Base-by-base conservation (phyloP, 2,329 filamentous ascomycete genomes). In the Neodidymelliopsis sp. region DNA sequence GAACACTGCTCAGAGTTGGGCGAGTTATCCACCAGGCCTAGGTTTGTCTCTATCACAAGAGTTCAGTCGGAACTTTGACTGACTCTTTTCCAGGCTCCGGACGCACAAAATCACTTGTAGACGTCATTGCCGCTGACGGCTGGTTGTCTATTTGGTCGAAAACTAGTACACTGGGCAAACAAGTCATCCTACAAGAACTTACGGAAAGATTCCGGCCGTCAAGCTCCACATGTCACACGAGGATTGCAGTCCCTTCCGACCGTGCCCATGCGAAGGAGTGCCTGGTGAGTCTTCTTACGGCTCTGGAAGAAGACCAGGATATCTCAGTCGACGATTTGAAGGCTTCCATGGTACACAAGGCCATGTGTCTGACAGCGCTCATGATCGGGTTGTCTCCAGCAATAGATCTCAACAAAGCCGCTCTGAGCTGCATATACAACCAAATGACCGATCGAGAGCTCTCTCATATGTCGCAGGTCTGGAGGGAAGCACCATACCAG, bases 131-230 rank as follows among this genome's bases (percentile, higher is more conserved):
- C 10, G 12, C 16, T 20, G 9, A 19, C 39, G 3, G 10, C 16
- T 43, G 30, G 29, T 3, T 34, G 16, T 43, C 40, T 6, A n/a
- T 20, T n/a, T 43, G 40, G 40, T 15, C 30, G 7, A 33, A 35
- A 23, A 43, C 40, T 23, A 23, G 40, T 1, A 43, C 40, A 4
- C 22, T 43, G 4, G 40, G 40, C 15, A 43, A 43, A 19, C 30
- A 35, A 25, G 30, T 43, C 11, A 35, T 43, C 4, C 15, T 43
- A 8, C 10, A n/a, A 28, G 40, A 34, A 11, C 40, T 43, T 4
- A 43, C 35, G 40, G 40, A 43, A 12, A 18, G n/a, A 20, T 19
- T 8, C 11, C 20, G 29, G 6, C 30, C 30, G 19, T n/a, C 10
- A 30, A 11, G 16, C 19, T n/a, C 6, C 35, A 12, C 23, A n/a